Evolutionary conservation across 2,329 filamentous ascomycete species (phyloP).

Genomic region (Microcyclospora tardicrescens): DNA sequence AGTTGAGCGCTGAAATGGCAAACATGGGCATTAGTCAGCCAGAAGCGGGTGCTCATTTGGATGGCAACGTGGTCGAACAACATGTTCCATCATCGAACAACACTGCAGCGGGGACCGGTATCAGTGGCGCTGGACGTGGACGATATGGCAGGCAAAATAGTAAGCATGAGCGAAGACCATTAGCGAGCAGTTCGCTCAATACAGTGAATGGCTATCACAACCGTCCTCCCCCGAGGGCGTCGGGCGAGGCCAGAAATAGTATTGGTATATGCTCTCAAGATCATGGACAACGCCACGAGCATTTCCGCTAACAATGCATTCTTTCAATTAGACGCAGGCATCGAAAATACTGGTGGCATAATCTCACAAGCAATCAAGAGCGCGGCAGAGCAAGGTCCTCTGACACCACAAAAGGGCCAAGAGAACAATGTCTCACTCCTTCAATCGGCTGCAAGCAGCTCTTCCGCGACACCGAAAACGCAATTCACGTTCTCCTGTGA

Average conservation of each 20-base stretch:
- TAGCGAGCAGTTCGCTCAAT: constrained; percentile 28
- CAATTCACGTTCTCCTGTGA: constrained; percentile 97
- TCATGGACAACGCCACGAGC: neutral
- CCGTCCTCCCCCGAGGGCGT: constrained; percentile 8
- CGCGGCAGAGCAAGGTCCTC: constrained; percentile 53
- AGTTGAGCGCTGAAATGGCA: constrained; percentile 50
- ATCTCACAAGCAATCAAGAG: constrained; percentile 88
- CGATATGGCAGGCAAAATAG: constrained; percentile 54
- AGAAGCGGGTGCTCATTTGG: constrained; percentile 23
- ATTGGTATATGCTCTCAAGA: neutral
- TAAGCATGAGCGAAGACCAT: constrained; percentile 26
- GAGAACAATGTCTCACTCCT: constrained; percentile 70
- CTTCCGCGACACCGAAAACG: constrained; percentile 56
- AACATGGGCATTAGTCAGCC: constrained; percentile 44
- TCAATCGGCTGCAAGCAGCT: constrained; percentile 47
- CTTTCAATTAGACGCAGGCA: constrained; percentile 33
- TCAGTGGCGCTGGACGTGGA: constrained; percentile 75
- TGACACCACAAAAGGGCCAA: constrained; percentile 48
- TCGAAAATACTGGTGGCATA: constrained; percentile 46
- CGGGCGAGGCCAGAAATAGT: constrained; percentile 6
- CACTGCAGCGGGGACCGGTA: constrained; percentile 47
- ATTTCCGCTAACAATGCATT: neutral
- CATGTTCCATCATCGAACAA: constrained; percentile 42
- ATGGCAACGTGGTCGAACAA: constrained; percentile 35
- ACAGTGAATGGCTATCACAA: constrained; percentile 29